Evolutionary conservation across 23 red algal genomes (phyloP).

Genomic region (Gracilariopsis chorda): DNA sequence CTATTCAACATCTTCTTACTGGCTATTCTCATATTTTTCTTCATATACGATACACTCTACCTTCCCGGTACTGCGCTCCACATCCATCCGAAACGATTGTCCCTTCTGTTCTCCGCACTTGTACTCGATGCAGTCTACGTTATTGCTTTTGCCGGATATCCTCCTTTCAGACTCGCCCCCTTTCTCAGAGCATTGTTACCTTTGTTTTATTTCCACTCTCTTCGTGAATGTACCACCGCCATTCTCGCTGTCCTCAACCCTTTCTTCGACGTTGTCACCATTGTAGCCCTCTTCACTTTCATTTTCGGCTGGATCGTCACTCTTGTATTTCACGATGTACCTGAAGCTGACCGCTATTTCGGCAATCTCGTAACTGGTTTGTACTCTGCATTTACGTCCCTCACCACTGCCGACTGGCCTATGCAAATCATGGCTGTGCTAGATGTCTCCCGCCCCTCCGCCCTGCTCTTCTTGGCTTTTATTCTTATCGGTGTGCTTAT

Average conservation of each 20-base stretch:
- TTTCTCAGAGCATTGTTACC: conserved; percentile 49
- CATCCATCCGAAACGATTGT: background rate
- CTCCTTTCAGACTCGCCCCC: conserved; percentile 39
- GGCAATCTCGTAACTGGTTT: conserved; percentile 51
- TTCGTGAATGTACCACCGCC: conserved; percentile 45
- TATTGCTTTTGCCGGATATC: conserved; percentile 24
- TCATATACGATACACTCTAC: conserved; percentile 17
- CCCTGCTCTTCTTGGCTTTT: conserved; percentile 45
- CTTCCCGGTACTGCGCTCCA: conserved; percentile 16
- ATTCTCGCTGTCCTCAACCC: conserved; percentile 49
- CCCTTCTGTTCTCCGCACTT: background rate
- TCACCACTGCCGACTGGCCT: conserved; percentile 71
- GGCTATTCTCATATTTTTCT: conserved; percentile 40
- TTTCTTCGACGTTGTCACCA: conserved; percentile 58
- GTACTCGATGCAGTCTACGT: background rate
- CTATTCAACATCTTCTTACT: conserved; percentile 21
- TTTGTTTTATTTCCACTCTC: conserved; percentile 56
- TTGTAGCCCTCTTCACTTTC: conserved; percentile 56
- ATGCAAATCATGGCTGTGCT: conserved; percentile 74
- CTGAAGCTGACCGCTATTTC: conserved; percentile 62
- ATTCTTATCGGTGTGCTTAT: conserved; percentile 63
- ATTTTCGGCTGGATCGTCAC: conserved; percentile 64
- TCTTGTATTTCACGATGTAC: conserved; percentile 64
- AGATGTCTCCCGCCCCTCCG: conserved; percentile 30
- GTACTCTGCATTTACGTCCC: conserved; percentile 49